Base-by-base conservation (phyloP, 2,329 filamentous ascomycete genomes). In the Ampelomyces quisqualis region DNA sequence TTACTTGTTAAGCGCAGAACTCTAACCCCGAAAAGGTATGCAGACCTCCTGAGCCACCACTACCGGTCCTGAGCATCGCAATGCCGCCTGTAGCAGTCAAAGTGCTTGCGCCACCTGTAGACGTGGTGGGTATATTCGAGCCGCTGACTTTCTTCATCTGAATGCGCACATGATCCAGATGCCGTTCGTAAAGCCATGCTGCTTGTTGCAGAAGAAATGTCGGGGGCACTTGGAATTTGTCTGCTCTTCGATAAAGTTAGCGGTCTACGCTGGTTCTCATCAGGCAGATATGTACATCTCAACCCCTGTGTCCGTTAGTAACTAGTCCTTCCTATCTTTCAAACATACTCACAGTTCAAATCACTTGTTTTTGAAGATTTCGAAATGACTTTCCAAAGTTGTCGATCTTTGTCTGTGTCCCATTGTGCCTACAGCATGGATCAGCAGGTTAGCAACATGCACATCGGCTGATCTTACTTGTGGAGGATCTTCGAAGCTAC, bases 181-280 rank as follows among this genome's bases (percentile, higher is more conserved):
- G 89, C 36, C 88, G 79, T 65, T 97, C 90, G 62, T 93, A 95
- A 5, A 97, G 80, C 80, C 90, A 95, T 67, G 89, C 90, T 49
- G 90, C 90, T 70, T 98, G 90, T 64, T 95, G 88, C 11, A 96
- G 80, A 21, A 98, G 78, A 61, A 97, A 97, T 27, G 89, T 79
- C 43, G 94, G 81, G 18, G 88, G 85, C 14, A 96, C 91, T 49
- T 90, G 80, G 69, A 96, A 95, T 31, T 81, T 77, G 37, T 79
- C 75, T 32, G 88, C 88, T 62, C 85, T 67, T 20, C 3, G n/a
- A 5, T 11, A 30, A 8, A 11, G 18, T 52, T 31, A 55, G 40
- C 20, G 38, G 30, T 21, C 34, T 37, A 34, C 22, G 24, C 7
- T 19, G 17, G n/a, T 17, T 3, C 17, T 8, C 8, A 13, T 10